A percentile compares a stretch with the other conserved stretches of the same genome.
These are phyloP conservation scores for Aspergillus sp. DNA, from an alignment of 2,329 filamentous ascomycete genomes.

Conservation along the genomic window DNA sequence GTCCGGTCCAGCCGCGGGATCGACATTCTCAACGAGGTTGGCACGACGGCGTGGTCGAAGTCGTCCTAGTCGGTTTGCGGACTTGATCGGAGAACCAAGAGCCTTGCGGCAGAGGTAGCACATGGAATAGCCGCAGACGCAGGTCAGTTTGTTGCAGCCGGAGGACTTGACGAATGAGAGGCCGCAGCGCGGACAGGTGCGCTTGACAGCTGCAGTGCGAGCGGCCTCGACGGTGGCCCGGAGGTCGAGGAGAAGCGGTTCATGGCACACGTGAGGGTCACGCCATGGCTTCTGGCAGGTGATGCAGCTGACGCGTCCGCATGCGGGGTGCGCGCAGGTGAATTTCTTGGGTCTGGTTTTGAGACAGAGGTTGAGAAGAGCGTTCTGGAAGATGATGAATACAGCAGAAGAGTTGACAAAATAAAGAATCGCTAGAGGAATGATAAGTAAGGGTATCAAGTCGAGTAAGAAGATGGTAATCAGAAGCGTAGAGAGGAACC, in stretches of 20 bases:
- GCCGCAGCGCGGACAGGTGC: constrained; percentile 88
- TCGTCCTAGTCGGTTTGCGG: constrained; percentile 8
- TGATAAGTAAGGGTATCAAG: constrained; percentile 47
- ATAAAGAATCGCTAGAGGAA: constrained; percentile 59
- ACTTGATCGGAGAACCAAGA: constrained; percentile 32
- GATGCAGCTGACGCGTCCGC: constrained; percentile 73
- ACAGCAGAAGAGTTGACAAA: constrained; percentile 56
- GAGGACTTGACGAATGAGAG: constrained; percentile 89
- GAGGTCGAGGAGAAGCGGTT: constrained; percentile 76
- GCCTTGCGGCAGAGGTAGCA: constrained; percentile 92
- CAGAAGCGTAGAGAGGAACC: constrained; percentile 54
- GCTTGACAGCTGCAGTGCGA: constrained; percentile 90
- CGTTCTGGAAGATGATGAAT: constrained; percentile 55
- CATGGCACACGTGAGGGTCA: constrained; percentile 88
- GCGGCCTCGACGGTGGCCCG: constrained; percentile 89
- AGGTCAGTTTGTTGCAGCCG: constrained; percentile 96
- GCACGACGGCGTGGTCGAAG: constrained; percentile 10
- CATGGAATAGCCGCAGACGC: constrained; percentile 95
- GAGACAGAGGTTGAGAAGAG: constrained; percentile 68
- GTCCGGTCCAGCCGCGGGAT: constrained; percentile 47
- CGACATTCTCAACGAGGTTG: constrained; percentile 23
- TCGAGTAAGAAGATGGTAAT: constrained; percentile 48
- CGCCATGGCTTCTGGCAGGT: constrained; percentile 80
- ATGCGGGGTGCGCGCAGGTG: constrained; percentile 69
- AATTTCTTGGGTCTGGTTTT: constrained; percentile 75